Percentiles rank a stretch among this genome's conserved stretches.
Evolutionary conservation across 108 stramenopile genomes (phyloP).

Genomic region (Ochromonas danica): DNA sequence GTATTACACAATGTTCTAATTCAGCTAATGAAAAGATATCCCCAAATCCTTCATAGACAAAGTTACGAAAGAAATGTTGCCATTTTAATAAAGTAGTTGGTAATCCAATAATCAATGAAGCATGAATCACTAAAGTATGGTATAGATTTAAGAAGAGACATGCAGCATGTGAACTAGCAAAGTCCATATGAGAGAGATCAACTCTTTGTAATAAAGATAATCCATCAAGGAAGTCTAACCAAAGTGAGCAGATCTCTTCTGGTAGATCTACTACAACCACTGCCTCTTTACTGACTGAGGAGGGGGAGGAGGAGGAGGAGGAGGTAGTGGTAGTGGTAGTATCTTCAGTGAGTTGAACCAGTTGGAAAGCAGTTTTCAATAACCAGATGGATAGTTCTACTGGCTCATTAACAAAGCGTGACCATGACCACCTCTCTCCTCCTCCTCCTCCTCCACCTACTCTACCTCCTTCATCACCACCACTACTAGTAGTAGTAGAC

Average conservation of each 20-base stretch:
- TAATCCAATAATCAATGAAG: constrained; percentile 72
- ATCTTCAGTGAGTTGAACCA: neutral
- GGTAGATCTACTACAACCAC: neutral
- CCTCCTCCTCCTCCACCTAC: no score
- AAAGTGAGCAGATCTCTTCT: neutral
- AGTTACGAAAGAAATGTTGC: constrained; percentile 65
- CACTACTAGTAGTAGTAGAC: no score
- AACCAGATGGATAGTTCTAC: neutral
- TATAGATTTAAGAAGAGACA: constrained; percentile 87
- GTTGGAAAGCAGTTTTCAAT: neutral
- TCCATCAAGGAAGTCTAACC: constrained; percentile 75
- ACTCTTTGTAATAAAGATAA: constrained; percentile 67
- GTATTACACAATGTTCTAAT: constrained; percentile 76
- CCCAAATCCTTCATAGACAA: constrained; percentile 85
- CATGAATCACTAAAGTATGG: constrained; percentile 83
- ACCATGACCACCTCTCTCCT: no score
- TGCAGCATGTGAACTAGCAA: constrained; percentile 59
- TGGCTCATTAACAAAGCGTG: no score
- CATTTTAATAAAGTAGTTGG: constrained; percentile 64
- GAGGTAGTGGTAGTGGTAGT: neutral
- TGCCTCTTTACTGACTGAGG: neutral
- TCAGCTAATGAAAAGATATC: constrained; percentile 93
- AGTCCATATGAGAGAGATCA: constrained; percentile 65
- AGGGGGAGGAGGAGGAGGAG: neutral
- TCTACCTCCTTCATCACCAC: no score